A percentile compares a stretch with the other conserved stretches of the same genome.
These are phyloP conservation scores for Logfia minima DNA, from an alignment of 129 eudicot genomes.

Conservation along the genomic window DNA sequence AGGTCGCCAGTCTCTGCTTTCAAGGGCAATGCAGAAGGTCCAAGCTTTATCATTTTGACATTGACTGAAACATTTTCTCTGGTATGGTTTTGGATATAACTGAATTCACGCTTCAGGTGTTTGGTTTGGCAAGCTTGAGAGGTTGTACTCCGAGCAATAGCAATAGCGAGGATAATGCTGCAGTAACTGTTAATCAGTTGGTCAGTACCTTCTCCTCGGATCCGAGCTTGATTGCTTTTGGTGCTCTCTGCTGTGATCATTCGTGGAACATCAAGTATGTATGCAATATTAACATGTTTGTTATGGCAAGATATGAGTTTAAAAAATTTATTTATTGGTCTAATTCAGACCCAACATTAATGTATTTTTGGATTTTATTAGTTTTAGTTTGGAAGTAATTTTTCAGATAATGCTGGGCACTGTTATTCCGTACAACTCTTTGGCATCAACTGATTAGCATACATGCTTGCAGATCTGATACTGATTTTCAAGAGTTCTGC, in stretches of 20 bases:
- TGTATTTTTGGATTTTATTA: background rate
- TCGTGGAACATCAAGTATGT: slow-evolving; percentile 76
- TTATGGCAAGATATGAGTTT: background rate
- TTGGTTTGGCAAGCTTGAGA: slow-evolving; percentile 69
- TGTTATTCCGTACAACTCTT: background rate
- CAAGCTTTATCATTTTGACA: slow-evolving; percentile 6
- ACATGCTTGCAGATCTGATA: slow-evolving; percentile 60
- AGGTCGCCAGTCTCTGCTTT: slow-evolving; percentile 86
- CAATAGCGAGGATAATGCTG: slow-evolving; percentile 43
- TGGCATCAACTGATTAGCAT: slow-evolving; percentile 1
- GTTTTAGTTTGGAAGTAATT: background rate
- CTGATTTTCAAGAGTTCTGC: slow-evolving; percentile 89
- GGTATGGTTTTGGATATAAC: background rate
- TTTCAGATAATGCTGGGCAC: slow-evolving; percentile 4
- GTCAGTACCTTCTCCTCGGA: slow-evolving; percentile 96
- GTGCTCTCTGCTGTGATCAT: slow-evolving; percentile 81
- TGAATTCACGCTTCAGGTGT: slow-evolving; percentile 48
- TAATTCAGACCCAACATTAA: background rate
- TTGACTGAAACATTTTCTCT: slow-evolving; percentile 6
- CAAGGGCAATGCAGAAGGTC: slow-evolving; percentile 98
- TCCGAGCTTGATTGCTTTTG: slow-evolving; percentile 95
- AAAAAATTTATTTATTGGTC: background rate
- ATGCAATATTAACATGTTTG: background rate
- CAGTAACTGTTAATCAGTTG: slow-evolving; percentile 72
- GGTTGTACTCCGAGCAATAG: slow-evolving; percentile 37